Evolutionary conservation across 2,329 filamentous ascomycete species (phyloP), one percentile per base, ranked within the genome.

Genomic region (Mycosphaerelloides madeirae): DNA sequence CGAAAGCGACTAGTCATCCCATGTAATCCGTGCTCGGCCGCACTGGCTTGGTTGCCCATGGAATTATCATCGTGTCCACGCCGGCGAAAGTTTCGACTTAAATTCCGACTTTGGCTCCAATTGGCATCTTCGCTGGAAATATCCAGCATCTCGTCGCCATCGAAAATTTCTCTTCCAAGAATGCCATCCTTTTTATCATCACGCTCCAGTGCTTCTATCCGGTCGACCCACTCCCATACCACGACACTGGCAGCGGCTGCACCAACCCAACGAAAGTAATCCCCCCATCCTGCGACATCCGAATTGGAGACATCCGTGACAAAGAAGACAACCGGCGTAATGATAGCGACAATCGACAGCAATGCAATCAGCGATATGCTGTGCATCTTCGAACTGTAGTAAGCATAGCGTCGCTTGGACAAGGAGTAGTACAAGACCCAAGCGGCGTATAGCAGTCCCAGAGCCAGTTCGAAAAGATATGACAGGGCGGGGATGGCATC

Each of bases 191-290:
- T 95, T 67, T 90, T 88, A 64, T 95, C 89, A 65, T 95, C 89
- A 55, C 90, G 80, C 69, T 96, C 90, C 49, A 95, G 68, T 0
- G 89, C 87, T 65, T 96, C 90, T 38, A 96, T 96, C 19, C 90
- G 79, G 66, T 96, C 90, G 3, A 96, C 90, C 90, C 90, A 96
- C 66, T 96, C 90, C 90, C 90, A 96, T 2, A 96, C 90, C 16
- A 95, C 87, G n/a, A 95, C 90, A 67, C 88, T 95, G 20, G 90
- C 90, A 1, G 89, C 89, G 0, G 90, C 89, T 1, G 89, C 89
- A 37, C 90, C 90, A n/a, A 95, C 90, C 90, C 90, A 96, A 59
- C 89, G 77, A 35, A 95, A 90, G 61, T 95, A 96, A 61, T 95
- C 90, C 61, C 90, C 90, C 90, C 90, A 96, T 7, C 85, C 87